Evolutionary conservation across 352 stramenopile genomes (phyloP).

Genomic region (Discostella stelligera): DNA sequence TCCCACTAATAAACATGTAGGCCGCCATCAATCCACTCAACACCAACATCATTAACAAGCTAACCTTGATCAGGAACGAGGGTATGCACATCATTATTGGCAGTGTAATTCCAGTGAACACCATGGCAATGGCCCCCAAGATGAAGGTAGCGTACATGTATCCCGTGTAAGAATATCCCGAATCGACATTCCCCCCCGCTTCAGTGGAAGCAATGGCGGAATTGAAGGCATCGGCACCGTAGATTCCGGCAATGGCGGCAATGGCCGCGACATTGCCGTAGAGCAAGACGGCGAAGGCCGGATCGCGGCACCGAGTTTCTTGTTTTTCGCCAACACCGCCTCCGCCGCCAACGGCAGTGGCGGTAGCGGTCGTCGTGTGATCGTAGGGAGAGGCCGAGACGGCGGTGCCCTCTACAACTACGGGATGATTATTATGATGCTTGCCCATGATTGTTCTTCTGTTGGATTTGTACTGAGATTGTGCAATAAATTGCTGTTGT

Average conservation of each 20-base stretch:
- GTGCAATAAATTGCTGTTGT: too few species aligned
- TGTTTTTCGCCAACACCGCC: background rate
- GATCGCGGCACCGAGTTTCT: conserved; percentile 63
- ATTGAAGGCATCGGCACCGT: conserved; percentile 53
- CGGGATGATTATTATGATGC: too few species aligned
- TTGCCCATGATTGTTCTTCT: too few species aligned
- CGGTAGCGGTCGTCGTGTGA: too few species aligned
- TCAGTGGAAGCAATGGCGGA: too few species aligned
- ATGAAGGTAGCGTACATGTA: conserved; percentile 58
- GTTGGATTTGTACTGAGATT: too few species aligned
- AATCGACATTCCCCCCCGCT: conserved; percentile 7
- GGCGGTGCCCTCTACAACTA: too few species aligned
- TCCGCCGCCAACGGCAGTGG: too few species aligned
- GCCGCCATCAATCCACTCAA: conserved; percentile 43
- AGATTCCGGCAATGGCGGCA: conserved; percentile 40
- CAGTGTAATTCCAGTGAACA: conserved; percentile 49
- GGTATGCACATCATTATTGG: conserved; percentile 67
- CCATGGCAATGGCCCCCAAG: conserved; percentile 38
- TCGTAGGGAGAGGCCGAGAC: too few species aligned
- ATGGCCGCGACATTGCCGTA: conserved; percentile 68
- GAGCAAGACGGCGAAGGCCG: conserved; percentile 74
- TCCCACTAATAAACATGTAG: conserved; percentile 35
- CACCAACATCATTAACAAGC: conserved; percentile 62
- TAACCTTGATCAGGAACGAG: conserved; percentile 68
- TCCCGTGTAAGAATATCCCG: conserved; percentile 50